phyloP scores from a whole-genome alignment of 768 basidiomycete genomes.

The Russula sp. region DNA sequence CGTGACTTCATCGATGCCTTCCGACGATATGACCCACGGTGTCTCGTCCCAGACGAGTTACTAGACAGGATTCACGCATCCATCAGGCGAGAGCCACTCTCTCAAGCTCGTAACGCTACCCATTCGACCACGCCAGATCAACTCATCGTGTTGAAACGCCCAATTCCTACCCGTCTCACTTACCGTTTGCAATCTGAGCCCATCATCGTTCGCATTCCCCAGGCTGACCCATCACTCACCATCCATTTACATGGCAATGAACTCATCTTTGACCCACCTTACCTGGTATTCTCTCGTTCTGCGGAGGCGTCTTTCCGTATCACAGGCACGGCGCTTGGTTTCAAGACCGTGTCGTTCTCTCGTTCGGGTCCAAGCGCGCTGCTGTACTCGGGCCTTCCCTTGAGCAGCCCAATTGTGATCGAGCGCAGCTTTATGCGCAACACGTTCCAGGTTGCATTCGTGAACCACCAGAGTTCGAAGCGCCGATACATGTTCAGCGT shows the following conservation, averaged over 20 bases:
- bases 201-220: conserved; percentile 81
- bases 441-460: conserved; percentile 90
- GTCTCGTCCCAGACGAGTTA: conserved; percentile 68
- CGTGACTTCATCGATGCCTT: conserved; percentile 86
- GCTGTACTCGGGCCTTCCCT: conserved; percentile 75
- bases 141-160: conserved; percentile 65
- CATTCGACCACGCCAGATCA: conserved; percentile 46
- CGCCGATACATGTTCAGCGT: conserved; percentile 96
- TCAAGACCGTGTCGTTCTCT: conserved; percentile 78
- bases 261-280: conserved; percentile 81
- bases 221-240: conserved; percentile 74
- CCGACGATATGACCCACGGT: conserved; percentile 68
- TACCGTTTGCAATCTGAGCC: conserved; percentile 87
- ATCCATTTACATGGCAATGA: conserved; percentile 88
- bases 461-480: conserved; percentile 60
- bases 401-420: conserved; percentile 72
- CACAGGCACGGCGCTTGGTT: conserved; percentile 79
- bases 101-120: conserved; percentile 58
- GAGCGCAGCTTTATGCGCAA: conserved; percentile 96
- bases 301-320: conserved; percentile 87
- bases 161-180: conserved; percentile 74
- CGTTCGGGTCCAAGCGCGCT: conserved; percentile 81
- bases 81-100: conserved; percentile 66
- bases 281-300: conserved; percentile 74
- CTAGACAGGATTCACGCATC: conserved; percentile 78